A percentile compares a stretch with the other conserved stretches of the same genome.
These are phyloP conservation scores for Tuber indicum DNA, from an alignment of 495 filamentous ascomycete species.

Conservation along the genomic window DNA sequence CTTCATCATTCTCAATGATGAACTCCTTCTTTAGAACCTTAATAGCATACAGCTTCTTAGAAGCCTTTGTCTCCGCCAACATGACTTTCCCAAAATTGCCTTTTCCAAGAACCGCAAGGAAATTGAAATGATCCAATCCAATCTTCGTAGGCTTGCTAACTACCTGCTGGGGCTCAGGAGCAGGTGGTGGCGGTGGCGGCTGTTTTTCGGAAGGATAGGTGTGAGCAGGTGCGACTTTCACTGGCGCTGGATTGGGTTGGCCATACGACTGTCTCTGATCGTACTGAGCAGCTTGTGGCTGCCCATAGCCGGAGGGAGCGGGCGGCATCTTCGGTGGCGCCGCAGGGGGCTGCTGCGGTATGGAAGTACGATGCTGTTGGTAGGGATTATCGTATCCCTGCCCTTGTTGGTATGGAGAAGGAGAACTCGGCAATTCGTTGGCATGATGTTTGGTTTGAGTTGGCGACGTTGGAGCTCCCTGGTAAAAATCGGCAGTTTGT, in stretches of 20 bases:
- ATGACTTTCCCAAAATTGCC: constrained; percentile 99
- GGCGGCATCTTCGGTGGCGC: constrained; percentile 38
- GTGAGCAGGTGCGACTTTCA: constrained; percentile 9
- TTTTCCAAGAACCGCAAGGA: constrained; percentile 96
- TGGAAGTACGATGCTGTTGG: constrained; percentile 14
- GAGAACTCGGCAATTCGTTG: constrained; percentile 36
- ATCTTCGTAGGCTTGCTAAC: constrained; percentile 56
- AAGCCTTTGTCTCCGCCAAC: constrained; percentile 91
- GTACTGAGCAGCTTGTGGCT: neutral
- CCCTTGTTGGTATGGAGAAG: constrained; percentile 23
- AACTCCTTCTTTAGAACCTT: constrained; percentile 99
- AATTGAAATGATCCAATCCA: constrained; percentile 97
- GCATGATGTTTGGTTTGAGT: constrained; percentile 45
- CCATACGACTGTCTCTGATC: constrained; percentile 11
- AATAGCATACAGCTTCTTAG: constrained; percentile 91
- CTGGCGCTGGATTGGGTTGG: neutral
- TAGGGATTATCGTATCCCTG: constrained; percentile 31
- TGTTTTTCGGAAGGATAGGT: constrained; percentile 46
- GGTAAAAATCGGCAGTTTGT: constrained; percentile 34
- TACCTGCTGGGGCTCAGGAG: constrained; percentile 46
- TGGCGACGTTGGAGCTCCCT: constrained; percentile 41
- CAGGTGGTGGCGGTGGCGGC: constrained; percentile 39
- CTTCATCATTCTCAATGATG: constrained; percentile 99
- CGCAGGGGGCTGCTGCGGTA: constrained; percentile 35
- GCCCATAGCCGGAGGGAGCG: constrained; percentile 16